Conservation (phyloP, 2,329 filamentous ascomycete species). For the Phyllosticta ampelicida region DNA sequence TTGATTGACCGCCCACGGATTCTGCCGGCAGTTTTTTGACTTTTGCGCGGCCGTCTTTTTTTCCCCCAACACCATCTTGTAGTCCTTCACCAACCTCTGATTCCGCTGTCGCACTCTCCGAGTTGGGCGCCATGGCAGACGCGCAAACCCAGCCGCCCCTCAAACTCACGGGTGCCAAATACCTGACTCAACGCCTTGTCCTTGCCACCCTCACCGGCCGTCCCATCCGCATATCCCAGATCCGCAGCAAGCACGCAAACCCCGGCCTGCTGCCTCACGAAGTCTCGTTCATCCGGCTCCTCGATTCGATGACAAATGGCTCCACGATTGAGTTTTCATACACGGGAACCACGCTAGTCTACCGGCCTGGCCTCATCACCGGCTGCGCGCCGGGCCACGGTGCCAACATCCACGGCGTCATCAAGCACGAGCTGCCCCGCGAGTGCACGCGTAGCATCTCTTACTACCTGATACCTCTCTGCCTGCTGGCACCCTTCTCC, state of each 20-base stretch:
- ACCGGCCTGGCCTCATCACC: slow-evolving; percentile 84
- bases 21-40: background rate
- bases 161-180: slow-evolving; percentile 73
- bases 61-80: background rate
- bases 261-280: slow-evolving; percentile 88
- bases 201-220: slow-evolving; percentile 85
- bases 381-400: slow-evolving; percentile 69
- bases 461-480: slow-evolving; percentile 85
- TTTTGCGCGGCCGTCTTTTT: slow-evolving; percentile 2
- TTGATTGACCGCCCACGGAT: background rate
- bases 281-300: slow-evolving; percentile 86
- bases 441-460: slow-evolving; percentile 71
- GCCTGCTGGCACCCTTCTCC: slow-evolving; percentile 82
- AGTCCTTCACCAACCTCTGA: background rate
- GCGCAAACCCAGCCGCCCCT: slow-evolving; percentile 38
- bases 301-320: slow-evolving; percentile 93
- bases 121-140: slow-evolving; percentile 6
- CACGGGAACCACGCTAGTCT: slow-evolving; percentile 86
- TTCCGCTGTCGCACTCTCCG: background rate
- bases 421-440: slow-evolving; percentile 69
- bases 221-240: slow-evolving; percentile 84
- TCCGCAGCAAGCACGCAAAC: slow-evolving; percentile 72
- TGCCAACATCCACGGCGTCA: slow-evolving; percentile 57
- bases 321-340: slow-evolving; percentile 91
- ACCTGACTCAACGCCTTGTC: slow-evolving; percentile 73